phyloP scores from a whole-genome alignment of 306 rosid genomes.

The Hylodesmum podocarpum region DNA sequence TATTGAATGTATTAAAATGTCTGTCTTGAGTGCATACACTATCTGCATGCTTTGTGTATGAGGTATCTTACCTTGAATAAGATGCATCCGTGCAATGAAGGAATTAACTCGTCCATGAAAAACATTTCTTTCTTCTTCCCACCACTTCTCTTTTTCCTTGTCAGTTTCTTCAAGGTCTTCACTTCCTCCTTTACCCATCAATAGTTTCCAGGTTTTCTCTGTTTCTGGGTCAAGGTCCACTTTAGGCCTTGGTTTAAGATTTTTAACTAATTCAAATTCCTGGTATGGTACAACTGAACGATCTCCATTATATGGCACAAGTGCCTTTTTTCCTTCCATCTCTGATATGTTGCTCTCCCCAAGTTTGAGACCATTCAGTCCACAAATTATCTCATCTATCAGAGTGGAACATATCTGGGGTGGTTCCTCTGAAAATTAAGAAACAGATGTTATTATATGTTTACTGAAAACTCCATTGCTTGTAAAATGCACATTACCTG shows the following conservation, averaged over 20 bases:
- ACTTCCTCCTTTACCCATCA: slow-evolving; percentile 79
- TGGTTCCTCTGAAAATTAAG: slow-evolving; percentile 55
- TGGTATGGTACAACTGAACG: slow-evolving; percentile 63
- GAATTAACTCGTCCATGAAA: slow-evolving; percentile 86
- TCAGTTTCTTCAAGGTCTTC: slow-evolving; percentile 55
- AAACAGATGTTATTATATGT: slow-evolving; percentile 25
- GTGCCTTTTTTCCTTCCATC: slow-evolving; percentile 52
- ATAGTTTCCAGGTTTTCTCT: slow-evolving; percentile 83
- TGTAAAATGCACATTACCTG: slow-evolving; percentile 35
- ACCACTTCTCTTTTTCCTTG: slow-evolving; percentile 72
- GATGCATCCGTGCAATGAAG: slow-evolving; percentile 96
- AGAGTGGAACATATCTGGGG: slow-evolving; percentile 9
- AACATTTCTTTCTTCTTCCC: slow-evolving; percentile 87
- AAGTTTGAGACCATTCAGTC: slow-evolving; percentile 50
- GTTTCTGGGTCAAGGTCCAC: slow-evolving; percentile 92
- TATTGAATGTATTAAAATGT: background rate
- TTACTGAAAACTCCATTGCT: slow-evolving; percentile 30
- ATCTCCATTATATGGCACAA: slow-evolving; percentile 66
- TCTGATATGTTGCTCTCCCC: slow-evolving; percentile 36
- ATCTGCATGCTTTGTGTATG: slow-evolving; percentile 5
- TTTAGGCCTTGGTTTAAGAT: slow-evolving; percentile 67
- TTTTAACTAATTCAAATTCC: slow-evolving; percentile 43
- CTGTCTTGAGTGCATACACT: slow-evolving; percentile 8
- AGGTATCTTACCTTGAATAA: slow-evolving; percentile 80
- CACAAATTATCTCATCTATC: slow-evolving; percentile 48